Evolutionary conservation across 441 rosid species (phyloP), one percentile per base, ranked within the genome.

Genomic region (Isatis lusitanica): DNA sequence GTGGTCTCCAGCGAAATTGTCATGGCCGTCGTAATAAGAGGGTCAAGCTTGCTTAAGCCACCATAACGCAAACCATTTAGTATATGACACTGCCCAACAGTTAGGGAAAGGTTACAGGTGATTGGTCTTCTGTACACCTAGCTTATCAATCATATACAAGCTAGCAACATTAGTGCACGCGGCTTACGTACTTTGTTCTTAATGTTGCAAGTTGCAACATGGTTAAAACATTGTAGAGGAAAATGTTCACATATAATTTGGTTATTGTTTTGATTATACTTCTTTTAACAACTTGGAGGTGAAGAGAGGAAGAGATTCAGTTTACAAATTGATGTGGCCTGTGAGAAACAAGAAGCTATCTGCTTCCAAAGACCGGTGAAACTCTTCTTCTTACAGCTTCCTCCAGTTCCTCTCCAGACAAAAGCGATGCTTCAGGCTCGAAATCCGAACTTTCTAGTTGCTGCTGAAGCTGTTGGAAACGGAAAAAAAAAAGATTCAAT

Each of bases 401-500:
- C 40, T 84, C 85, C 73, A 88, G 82, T 77, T 87, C 83, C 44
- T 88, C 95, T 3, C 68, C 5, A 26, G 95, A 79, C 57, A 92
- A 73, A 67, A 92, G 58, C 2, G 91, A 90, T 35, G 90, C 86
- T 63, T 74, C 83, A 9, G 69, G 58, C 0, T 79, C 88, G 52
- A 91, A 94, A 73, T 80, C 79, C 8, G 82, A 84, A 70, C 52
- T 79, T 80, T 89, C 88, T 84, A 91, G 43, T 63, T 88, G 89
- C 71, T 74, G 78, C 44, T 74, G 93, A 75, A 91, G 55, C 95
- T 94, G 87, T 74, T 33, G 1, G 24, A 6, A 57, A 15, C 52
- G 7, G 30, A 21, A 36, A 48, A 15, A 15, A n/a, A 58, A 26
- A 16, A 12, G 5, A 35, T 10, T 10, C 47, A 26, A 39, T 0